Percentiles rank a stretch among this genome's conserved stretches.
phyloP scores from a whole-genome alignment of 192 early-diverging fungal genomes.

The Geranomyces variabilis region DNA sequence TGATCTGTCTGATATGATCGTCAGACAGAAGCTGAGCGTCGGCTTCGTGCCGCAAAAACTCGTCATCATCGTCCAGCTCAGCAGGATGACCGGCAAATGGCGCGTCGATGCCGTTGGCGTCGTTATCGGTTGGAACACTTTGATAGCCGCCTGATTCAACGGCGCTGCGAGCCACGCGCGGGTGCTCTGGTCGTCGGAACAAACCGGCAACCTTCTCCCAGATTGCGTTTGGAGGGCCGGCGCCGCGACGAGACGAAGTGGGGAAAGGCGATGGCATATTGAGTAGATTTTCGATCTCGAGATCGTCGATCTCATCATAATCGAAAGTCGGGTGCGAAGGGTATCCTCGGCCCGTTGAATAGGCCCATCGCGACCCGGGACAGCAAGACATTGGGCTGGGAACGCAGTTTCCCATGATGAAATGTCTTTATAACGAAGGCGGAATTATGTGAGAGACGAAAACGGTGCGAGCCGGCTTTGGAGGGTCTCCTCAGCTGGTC shows the following conservation, averaged over 20 bases:
- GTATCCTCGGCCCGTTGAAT: background rate
- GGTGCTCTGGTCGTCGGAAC: background rate
- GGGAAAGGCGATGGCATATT: background rate
- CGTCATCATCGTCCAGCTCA: slow-evolving; percentile 9
- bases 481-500: no score
- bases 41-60: slow-evolving; percentile 28
- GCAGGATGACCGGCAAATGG: background rate
- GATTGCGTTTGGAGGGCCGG: background rate
- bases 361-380: slow-evolving; percentile 6
- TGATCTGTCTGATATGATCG: slow-evolving; percentile 32
- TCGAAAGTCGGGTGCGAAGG: slow-evolving; percentile 24
- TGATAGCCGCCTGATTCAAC: slow-evolving; percentile 19
- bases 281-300: slow-evolving; percentile 39
- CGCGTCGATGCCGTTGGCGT: background rate
- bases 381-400: slow-evolving; percentile 8
- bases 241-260: background rate
- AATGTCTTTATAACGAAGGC: no score
- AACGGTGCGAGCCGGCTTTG: no score
- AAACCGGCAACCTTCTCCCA: slow-evolving; percentile 22
- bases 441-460: no score
- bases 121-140: slow-evolving; percentile 15
- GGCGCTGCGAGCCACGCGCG: background rate
- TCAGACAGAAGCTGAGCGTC: slow-evolving; percentile 35
- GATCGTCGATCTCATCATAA: slow-evolving; percentile 41
- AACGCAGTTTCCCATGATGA: slow-evolving; percentile 20